These are phyloP conservation scores for Pythium phragmiticola DNA, from an alignment of 352 stramenopile genomes.

Conservation along the genomic window DNA sequence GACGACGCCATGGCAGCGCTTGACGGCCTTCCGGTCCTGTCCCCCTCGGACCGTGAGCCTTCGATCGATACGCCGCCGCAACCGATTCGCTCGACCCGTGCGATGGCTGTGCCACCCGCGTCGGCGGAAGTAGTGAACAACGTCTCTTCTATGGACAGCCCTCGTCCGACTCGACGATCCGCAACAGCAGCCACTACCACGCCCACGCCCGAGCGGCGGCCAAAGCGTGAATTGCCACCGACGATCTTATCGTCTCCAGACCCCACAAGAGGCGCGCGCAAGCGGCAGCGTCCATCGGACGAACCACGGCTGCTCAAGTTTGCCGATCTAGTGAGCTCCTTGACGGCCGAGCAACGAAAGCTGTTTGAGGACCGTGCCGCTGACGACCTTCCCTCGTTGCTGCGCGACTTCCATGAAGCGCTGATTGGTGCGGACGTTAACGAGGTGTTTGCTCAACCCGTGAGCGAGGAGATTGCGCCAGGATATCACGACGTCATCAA, in stretches of 20 bases:
- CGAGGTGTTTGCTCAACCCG: constrained; percentile 85
- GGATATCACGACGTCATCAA: constrained; percentile 90
- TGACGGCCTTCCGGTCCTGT: constrained; percentile 18
- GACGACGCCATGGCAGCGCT: constrained; percentile 29
- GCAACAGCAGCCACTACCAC: neutral
- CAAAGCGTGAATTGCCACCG: constrained; percentile 11
- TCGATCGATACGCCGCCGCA: neutral
- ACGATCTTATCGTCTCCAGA: constrained; percentile 15
- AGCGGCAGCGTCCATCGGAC: constrained; percentile 42
- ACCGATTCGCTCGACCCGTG: constrained; percentile 8
- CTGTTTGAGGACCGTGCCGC: constrained; percentile 49
- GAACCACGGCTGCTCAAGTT: constrained; percentile 44
- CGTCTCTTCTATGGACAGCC: neutral
- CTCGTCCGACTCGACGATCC: neutral
- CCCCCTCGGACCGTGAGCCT: neutral
- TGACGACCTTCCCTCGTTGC: constrained; percentile 54
- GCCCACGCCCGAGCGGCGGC: constrained; percentile 14
- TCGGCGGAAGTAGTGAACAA: neutral
- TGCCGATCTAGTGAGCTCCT: constrained; percentile 42
- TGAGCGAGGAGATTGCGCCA: constrained; percentile 90
- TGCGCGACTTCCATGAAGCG: constrained; percentile 73
- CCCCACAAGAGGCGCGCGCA: constrained; percentile 21
- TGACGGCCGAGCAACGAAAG: constrained; percentile 55
- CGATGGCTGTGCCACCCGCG: neutral
- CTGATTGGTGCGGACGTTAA: constrained; percentile 73